Evolutionary conservation across 2,329 filamentous ascomycete genomes (phyloP).

Genomic region (Byssothecium circinans): DNA sequence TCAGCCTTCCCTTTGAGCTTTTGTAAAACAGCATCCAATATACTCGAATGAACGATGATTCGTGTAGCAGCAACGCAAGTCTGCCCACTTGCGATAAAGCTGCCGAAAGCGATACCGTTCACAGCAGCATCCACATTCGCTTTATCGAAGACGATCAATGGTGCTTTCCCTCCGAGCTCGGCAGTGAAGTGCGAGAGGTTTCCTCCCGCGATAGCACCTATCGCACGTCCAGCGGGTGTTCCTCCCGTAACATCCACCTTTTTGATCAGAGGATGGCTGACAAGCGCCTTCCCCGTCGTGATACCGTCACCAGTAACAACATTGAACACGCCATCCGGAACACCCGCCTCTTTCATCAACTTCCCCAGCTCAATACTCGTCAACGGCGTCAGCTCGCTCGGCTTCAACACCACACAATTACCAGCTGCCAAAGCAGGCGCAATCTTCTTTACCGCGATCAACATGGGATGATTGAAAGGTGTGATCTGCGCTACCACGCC

Average conservation of each 20-base stretch:
- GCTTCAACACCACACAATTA: constrained; percentile 42
- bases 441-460: constrained; percentile 47
- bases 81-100: constrained; percentile 58
- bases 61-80: constrained; percentile 60
- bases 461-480: constrained; percentile 45
- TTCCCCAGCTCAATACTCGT: constrained; percentile 41
- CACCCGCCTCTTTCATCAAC: constrained; percentile 40
- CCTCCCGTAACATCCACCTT: constrained; percentile 46
- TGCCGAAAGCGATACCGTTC: constrained; percentile 44
- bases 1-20: constrained; percentile 49
- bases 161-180: constrained; percentile 43
- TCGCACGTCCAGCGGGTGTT: constrained; percentile 40
- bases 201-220: constrained; percentile 39
- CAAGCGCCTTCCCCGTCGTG: constrained; percentile 40
- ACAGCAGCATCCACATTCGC: constrained; percentile 42
- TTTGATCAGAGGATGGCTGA: constrained; percentile 39
- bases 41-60: constrained; percentile 53
- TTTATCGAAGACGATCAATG: constrained; percentile 42
- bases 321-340: constrained; percentile 43
- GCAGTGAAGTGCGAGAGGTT: constrained; percentile 43
- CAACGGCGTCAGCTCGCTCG: constrained; percentile 43
- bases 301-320: constrained; percentile 38
- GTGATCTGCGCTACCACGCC: constrained; percentile 45
- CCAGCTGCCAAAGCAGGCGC: constrained; percentile 42
- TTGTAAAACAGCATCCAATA: constrained; percentile 45